phyloP scores from a whole-genome alignment of 2,329 filamentous ascomycete species.

The Xylariomycetidae sp. region DNA sequence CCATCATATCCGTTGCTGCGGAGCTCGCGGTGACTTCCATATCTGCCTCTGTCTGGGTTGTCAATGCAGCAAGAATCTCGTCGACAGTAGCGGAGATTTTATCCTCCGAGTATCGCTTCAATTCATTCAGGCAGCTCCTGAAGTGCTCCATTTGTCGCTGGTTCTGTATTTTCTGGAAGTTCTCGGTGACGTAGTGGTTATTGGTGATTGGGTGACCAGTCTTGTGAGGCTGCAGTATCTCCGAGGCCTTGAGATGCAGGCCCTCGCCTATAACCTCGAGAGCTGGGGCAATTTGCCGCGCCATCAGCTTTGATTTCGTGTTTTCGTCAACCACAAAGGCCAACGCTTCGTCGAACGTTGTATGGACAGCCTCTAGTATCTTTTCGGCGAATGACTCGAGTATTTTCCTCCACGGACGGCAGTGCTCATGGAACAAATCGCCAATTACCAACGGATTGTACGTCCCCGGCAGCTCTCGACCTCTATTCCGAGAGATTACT shows the following conservation, averaged over 20 bases:
- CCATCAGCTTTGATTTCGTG: conserved; percentile 16
- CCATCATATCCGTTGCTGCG: no score
- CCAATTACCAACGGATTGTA: conserved; percentile 29
- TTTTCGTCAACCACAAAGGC: conserved; percentile 13
- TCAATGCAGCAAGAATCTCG: no score
- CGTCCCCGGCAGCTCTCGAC: conserved; percentile 30
- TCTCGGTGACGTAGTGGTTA: conserved; percentile 31
- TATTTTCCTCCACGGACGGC: conserved; percentile 23
- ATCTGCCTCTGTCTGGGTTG: no score
- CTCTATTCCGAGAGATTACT: conserved; percentile 21
- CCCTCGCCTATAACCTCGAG: conserved; percentile 14
- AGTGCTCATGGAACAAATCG: conserved; percentile 28
- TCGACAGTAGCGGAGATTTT: no score
- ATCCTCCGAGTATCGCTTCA: no score
- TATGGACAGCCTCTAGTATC: conserved; percentile 14
- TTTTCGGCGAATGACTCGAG: conserved; percentile 9
- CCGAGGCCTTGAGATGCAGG: conserved; percentile 18
- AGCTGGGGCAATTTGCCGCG: conserved; percentile 12
- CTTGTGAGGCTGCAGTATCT: conserved; percentile 22
- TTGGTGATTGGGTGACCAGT: conserved; percentile 33
- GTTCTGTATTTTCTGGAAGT: conserved; percentile 28
- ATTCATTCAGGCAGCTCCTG: no score
- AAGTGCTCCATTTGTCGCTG: no score
- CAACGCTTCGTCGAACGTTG: conserved; percentile 14
- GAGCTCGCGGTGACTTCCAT: no score